Evolutionary conservation across 2,329 filamentous ascomycete species (phyloP).

Genomic region (Alternaria sp.): DNA sequence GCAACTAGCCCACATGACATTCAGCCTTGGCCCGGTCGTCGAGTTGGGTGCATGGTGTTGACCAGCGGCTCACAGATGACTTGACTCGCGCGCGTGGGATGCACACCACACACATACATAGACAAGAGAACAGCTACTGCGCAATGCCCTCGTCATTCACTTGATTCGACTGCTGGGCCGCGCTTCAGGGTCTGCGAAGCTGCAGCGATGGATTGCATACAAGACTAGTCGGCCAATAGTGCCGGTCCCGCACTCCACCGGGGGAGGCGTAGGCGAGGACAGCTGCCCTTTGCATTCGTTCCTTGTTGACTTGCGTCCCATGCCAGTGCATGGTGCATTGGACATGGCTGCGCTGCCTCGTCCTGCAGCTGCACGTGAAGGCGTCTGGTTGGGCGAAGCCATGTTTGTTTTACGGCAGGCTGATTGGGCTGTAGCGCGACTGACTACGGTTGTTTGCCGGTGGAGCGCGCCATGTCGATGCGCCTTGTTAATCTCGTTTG

Average conservation of each 20-base stretch:
- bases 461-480: constrained; percentile 11
- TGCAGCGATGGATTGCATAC: neutral
- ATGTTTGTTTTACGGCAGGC: neutral
- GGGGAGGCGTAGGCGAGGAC: constrained; percentile 3
- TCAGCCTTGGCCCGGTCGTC: neutral
- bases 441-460: neutral
- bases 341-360: neutral
- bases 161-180: neutral
- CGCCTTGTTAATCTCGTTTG: constrained; percentile 37
- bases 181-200: neutral
- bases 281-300: neutral
- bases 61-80: constrained; percentile 3
- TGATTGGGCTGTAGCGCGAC: constrained; percentile 1
- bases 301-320: neutral
- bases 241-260: neutral
- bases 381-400: neutral
- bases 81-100: constrained; percentile 4
- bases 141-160: neutral
- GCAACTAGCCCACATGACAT: constrained; percentile 3
- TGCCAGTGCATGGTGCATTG: neutral
- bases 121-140: neutral
- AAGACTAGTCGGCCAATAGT: constrained; percentile 16
- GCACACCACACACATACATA: neutral
- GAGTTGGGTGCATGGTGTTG: neutral
- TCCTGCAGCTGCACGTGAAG: neutral